Base-by-base conservation (phyloP, 768 basidiomycete species). In the Tubosaeta sp. region DNA sequence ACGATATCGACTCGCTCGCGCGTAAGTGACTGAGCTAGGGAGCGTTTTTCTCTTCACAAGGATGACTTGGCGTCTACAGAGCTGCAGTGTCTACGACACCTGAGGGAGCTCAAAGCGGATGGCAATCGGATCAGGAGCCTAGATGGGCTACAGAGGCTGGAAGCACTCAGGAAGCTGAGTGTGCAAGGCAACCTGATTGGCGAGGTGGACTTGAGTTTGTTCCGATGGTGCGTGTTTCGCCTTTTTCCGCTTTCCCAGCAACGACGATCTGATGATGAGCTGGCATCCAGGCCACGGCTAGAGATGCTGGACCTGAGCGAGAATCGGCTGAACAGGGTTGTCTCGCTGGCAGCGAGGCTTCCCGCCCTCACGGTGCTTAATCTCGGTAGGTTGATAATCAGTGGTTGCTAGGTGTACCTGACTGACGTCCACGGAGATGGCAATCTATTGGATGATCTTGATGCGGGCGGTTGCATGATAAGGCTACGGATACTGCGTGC, bases 101-200 rank as follows among this genome's bases (percentile, higher is more conserved):
- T 98, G 50, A 82, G 91, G 33, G 93, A 97, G 66, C 81, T 99
- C 49, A 86, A 82, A 51, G 88, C 89, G n/a, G 92, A 98, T 65
- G 80, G 82, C 47, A 98, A 97, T 72, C 77, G 75, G 65, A 86
- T 99, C 58, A 71, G 67, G 16, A 83, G 77, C 63, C 60, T 91
- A 14, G 84, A 86, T 38, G 93, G 94, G 1, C 72, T 99, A 42
- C 80, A 88, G 64, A 76, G 75, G 53, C 79, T 97, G 75, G 87
- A 89, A 59, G 80, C 83, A 17, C 83, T 99, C 26, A 80, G 86
- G 63, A 91, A 91, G 71, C 75, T 98, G 51, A 91, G 88, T 61
- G 70, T 92, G 54, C 82, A 85, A 65, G 82, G 82, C 31, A 97
- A 97, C 71, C 64, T 71, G 49, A 78, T 97, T 51, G 65, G 72